Evolutionary conservation across 2,329 filamentous ascomycete genomes (phyloP).

Genomic region (Canariomyces notabilis): DNA sequence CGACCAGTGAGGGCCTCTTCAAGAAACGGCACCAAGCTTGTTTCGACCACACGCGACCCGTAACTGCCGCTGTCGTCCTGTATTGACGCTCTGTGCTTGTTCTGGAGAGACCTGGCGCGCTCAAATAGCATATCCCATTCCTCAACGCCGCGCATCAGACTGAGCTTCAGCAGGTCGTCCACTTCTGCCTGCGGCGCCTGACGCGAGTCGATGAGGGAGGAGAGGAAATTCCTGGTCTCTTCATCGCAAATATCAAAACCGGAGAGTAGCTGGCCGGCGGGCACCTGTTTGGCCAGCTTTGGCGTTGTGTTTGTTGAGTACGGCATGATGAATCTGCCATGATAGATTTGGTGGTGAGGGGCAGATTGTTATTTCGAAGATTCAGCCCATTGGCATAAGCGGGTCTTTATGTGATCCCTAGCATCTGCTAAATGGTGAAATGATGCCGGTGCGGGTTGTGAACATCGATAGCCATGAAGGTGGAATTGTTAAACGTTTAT

Average conservation of each 20-base stretch:
- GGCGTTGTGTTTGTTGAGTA: neutral
- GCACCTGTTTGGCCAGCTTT: neutral
- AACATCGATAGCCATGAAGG: too few relatives aligned
- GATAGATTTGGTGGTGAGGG: neutral
- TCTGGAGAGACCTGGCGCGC: constrained; percentile 28
- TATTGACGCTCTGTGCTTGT: constrained; percentile 11
- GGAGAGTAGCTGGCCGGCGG: constrained; percentile 28
- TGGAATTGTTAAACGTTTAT: too few relatives aligned
- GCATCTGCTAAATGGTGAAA: too few relatives aligned
- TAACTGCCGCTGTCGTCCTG: neutral
- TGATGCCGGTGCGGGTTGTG: too few relatives aligned
- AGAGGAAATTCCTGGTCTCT: constrained; percentile 26
- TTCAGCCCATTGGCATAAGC: too few relatives aligned
- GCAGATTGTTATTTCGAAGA: too few relatives aligned
- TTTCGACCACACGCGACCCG: constrained; percentile 1
- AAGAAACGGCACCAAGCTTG: constrained; percentile 16
- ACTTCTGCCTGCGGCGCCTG: constrained; percentile 26
- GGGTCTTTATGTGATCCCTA: too few relatives aligned
- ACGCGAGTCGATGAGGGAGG: constrained; percentile 24
- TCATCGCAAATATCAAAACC: constrained; percentile 30
- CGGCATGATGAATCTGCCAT: neutral
- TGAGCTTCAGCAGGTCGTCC: constrained; percentile 24
- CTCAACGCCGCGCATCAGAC: constrained; percentile 31
- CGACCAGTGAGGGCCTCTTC: constrained; percentile 1
- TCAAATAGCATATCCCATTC: constrained; percentile 32